Evolutionary conservation across 371 early-diverging fungal species (phyloP).

Genomic region (Massospora cicadina): DNA sequence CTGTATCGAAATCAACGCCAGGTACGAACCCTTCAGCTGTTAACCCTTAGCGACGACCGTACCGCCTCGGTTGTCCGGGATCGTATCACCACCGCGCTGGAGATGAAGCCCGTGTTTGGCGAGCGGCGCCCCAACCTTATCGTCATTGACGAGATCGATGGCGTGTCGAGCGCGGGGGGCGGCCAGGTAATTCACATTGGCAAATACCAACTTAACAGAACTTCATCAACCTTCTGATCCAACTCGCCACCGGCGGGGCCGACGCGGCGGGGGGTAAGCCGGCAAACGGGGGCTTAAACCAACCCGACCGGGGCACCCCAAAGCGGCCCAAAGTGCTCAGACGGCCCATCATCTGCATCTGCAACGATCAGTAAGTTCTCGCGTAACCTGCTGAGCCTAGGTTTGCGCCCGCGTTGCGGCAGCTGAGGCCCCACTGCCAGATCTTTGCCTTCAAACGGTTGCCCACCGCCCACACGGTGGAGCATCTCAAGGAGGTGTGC

Average conservation of each 20-base stretch:
- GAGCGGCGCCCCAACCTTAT: conserved; percentile 58
- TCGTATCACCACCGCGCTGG: conserved; percentile 54
- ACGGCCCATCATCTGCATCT: conserved; percentile 94
- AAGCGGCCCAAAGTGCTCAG: conserved; percentile 28
- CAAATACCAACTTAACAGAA: conserved; percentile 20
- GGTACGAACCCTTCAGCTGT: conserved; percentile 23
- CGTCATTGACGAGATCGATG: conserved; percentile 95
- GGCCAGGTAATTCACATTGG: conserved; percentile 21
- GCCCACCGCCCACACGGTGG: conserved; percentile 42
- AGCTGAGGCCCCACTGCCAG: conserved; percentile 59
- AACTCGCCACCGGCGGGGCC: background rate
- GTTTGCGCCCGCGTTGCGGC: conserved; percentile 75
- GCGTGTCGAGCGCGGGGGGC: conserved; percentile 54
- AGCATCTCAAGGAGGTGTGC: conserved; percentile 66
- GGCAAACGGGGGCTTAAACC: background rate
- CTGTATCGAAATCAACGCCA: conserved; percentile 93
- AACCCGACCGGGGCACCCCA: conserved; percentile 12
- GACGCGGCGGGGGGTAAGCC: background rate
- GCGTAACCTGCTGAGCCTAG: conserved; percentile 16
- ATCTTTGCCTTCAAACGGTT: conserved; percentile 45
- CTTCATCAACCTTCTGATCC: conserved; percentile 57
- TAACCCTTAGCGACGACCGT: conserved; percentile 73
- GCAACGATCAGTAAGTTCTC: conserved; percentile 70
- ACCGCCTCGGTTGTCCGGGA: conserved; percentile 52
- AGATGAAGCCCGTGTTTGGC: conserved; percentile 46